Evolutionary conservation across 306 rosid genomes (phyloP), one percentile per base, ranked within the genome.

Genomic region (Elaeagnus macrophylla): DNA sequence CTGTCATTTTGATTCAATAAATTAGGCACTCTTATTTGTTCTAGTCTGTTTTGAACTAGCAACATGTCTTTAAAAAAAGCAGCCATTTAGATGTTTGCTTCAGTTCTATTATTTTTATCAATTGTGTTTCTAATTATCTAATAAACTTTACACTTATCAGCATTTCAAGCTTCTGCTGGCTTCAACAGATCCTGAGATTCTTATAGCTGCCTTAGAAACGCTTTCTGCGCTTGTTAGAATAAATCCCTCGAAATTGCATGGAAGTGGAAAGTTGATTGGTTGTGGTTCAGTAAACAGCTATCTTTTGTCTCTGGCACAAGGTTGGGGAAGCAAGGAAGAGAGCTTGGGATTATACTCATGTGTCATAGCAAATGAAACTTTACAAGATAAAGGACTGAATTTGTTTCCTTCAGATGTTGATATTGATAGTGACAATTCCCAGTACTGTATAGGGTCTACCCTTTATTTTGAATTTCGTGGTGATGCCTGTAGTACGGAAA

Each of bases 321-420:
- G 95, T 39, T 90, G 97, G 97, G 97, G 97, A 74, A 86, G 89
- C 86, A 90, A 90, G 79, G 97, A 86, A 67, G 97, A 90, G 74
- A 94, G 95, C 41, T 69, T 90, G 84, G 97, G 97, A 57, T 71
- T 90, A 69, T 86, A 76, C 75, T 81, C 95, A 41, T 90, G 95
- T 71, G 82, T 90, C 37, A 70, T 86, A 77, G 86, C 82, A 59
- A 83, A 81, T 20, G 97, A 90, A 68, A 78, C 74, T 67, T 75
- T 76, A 48, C 86, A 70, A 67, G 88, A 81, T 35, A n/a, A n/a
- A n/a, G 83, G 94, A 46, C 70, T 78, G 17, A 66, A 81, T 65
- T 75, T 82, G 83, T 81, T 83, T 77, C 97, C 97, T 20, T 81
- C 95, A 50, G 95, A 90, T 54, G 71, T 59, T 7, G 88, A 79